Percentiles rank a stretch among this genome's conserved stretches.
Conservation (phyloP, 208 protist genomes). For the Acanthamoeba divionensis region DNA sequence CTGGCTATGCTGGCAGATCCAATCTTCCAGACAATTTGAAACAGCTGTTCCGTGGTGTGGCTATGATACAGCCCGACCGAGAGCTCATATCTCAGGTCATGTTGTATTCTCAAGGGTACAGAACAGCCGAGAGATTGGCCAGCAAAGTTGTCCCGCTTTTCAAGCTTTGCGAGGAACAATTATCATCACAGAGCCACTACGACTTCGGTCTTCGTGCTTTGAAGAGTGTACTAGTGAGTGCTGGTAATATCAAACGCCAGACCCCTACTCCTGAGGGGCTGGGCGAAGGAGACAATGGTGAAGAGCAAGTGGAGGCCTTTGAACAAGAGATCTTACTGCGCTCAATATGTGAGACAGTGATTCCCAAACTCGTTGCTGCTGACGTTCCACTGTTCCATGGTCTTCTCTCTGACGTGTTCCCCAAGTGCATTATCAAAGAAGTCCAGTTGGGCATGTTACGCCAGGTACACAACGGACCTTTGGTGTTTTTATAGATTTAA, state of each 20-base stretch:
- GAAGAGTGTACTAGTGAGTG: slow-evolving; percentile 97
- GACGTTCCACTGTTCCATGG: slow-evolving; percentile 93
- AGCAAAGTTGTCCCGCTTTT: slow-evolving; percentile 98
- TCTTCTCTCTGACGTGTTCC: slow-evolving; percentile 96
- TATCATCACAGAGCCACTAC: slow-evolving; percentile 98
- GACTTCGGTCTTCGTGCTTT: slow-evolving; percentile 99
- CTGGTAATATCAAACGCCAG: slow-evolving; percentile 93
- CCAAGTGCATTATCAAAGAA: slow-evolving; percentile 55
- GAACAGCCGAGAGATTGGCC: slow-evolving; percentile 92
- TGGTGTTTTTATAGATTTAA: too few relatives aligned
- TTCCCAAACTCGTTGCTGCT: slow-evolving; percentile 95
- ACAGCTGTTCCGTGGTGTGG: slow-evolving; percentile 97
- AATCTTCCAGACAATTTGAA: slow-evolving; percentile 99
- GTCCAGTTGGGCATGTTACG: neutral
- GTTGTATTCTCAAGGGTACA: slow-evolving; percentile 99
- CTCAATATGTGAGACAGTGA: slow-evolving; percentile 92
- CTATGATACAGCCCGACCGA: slow-evolving; percentile 97
- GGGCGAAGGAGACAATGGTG: neutral
- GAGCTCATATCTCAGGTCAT: slow-evolving; percentile 99
- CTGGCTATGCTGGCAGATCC: slow-evolving; percentile 97
- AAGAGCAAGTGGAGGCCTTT: slow-evolving; percentile 31
- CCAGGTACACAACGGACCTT: neutral
- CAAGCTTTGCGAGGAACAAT: slow-evolving; percentile 95
- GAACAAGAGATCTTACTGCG: slow-evolving; percentile 92
- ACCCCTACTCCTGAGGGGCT: neutral